A percentile compares a stretch with the other conserved stretches of the same genome.
These are phyloP conservation scores for Pezicula neosporulosa DNA, from an alignment of 2,329 filamentous ascomycete species.

Conservation along the genomic window DNA sequence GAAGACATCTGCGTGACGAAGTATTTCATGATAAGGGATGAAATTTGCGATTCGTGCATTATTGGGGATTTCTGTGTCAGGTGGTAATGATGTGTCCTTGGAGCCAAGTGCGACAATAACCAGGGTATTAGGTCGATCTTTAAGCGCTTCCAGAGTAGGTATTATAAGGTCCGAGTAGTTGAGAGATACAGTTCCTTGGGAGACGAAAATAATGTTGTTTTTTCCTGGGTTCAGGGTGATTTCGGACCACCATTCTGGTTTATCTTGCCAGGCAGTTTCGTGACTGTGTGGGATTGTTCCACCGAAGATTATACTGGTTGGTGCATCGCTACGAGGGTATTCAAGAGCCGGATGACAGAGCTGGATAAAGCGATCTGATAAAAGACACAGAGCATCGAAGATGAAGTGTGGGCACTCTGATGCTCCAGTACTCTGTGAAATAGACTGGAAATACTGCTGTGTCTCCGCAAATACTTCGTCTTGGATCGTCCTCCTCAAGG, in stretches of 20 bases:
- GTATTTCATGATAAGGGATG: constrained; percentile 32
- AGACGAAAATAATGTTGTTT: constrained; percentile 30
- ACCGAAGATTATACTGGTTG: constrained; percentile 36
- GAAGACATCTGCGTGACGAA: constrained; percentile 30
- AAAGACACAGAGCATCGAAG: constrained; percentile 18
- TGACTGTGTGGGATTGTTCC: constrained; percentile 34
- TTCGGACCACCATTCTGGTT: constrained; percentile 43
- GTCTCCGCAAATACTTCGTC: constrained; percentile 5
- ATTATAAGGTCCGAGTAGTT: constrained; percentile 28
- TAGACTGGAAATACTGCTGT: constrained; percentile 9
- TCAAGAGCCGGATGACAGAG: constrained; percentile 32
- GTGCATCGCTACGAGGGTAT: constrained; percentile 29
- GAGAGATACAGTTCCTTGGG: constrained; percentile 29
- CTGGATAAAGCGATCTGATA: constrained; percentile 25
- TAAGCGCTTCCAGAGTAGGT: constrained; percentile 30
- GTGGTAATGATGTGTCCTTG: constrained; percentile 22
- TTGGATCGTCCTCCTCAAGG: constrained; percentile 20
- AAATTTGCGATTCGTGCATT: constrained; percentile 32
- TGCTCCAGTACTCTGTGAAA: constrained; percentile 25
- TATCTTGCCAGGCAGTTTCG: constrained; percentile 21
- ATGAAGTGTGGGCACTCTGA: constrained; percentile 13
- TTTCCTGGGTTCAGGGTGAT: constrained; percentile 33
- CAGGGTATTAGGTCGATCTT: constrained; percentile 25
- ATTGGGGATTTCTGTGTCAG: constrained; percentile 20
- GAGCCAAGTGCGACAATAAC: constrained; percentile 27